phyloP scores from a whole-genome alignment of 352 stramenopile species.

The Blastocystis sp. region DNA sequence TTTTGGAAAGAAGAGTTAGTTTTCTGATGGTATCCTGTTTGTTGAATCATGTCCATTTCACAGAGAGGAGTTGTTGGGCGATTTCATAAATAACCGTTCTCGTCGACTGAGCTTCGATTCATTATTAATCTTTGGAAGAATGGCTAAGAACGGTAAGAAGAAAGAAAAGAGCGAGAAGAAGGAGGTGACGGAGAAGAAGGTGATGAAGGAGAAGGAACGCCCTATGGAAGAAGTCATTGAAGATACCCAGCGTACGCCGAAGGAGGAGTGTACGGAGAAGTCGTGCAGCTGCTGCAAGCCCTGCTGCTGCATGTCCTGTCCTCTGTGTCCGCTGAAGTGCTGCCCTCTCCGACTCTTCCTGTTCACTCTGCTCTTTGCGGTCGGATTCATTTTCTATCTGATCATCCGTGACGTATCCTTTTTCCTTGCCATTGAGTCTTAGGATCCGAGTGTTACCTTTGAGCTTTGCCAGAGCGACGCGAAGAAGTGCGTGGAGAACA shows the following conservation, averaged over 20 bases:
- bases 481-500: not conserved
- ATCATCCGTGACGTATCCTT: conserved; percentile 32
- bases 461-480: conserved; percentile 12
- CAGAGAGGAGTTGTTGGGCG: not conserved
- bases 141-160: conserved; percentile 22
- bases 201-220: not conserved
- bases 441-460: conserved; percentile 24
- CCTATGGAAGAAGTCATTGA: not conserved
- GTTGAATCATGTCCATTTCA: not conserved
- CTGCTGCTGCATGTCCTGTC: not conserved
- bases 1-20: conserved; percentile 54
- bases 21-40: not conserved
- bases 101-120: not conserved
- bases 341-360: not conserved
- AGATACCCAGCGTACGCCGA: no score
- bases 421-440: not conserved
- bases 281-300: not conserved
- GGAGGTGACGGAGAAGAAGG: not conserved
- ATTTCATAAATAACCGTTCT: conserved; percentile 25
- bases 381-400: conserved; percentile 25
- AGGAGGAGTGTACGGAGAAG: not conserved
- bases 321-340: not conserved
- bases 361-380: not conserved
- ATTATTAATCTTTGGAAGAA: not conserved
- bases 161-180: not conserved